Base-by-base conservation (phyloP, 495 filamentous ascomycete species). In the Penicillium ochrochloron region DNA sequence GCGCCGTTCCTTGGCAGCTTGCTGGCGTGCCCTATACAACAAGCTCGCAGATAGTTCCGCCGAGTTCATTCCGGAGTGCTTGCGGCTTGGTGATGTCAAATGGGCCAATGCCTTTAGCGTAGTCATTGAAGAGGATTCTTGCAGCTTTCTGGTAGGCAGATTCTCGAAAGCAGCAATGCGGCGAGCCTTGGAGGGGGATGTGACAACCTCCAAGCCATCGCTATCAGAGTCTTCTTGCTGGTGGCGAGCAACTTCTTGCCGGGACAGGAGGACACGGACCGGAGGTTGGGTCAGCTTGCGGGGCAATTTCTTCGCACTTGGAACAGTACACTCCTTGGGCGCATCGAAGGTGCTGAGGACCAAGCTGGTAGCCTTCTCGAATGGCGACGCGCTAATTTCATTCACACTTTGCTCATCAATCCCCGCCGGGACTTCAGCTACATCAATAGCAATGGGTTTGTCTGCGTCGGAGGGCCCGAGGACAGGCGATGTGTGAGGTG, bases 1-100 rank as follows among this genome's bases (percentile, higher is more conserved):
- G 50, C 88, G 86, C n/a, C 92, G 84, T 71, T 94, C 93, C 35
- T 85, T 75, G 25, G 84, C 84, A 44, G 94, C 96, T 76, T 99
- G 95, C 65, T 88, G 82, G 37, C 92, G 85, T 0, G 93, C 92
- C 60, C 88, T 85, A 62, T 84, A 84, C 6, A 88, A 76, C 17
- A 98, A 74, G 21, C 76, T 83, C 9, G 81, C 78, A n/a, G 92
- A 85, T 46, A 98, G 79, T 63, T 95, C 87, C 10, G 85, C 83
- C 1, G 83, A 72, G 7, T 85, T 91, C 82, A 97, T 89, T 8
- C 82, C 82, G 2, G 75, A 72, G 65, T 65, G 76, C 76, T 71
- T 83, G 76, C 73, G 86, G 83, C 61, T 82, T 69, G 73, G 90
- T 76, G 68, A 90, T n/a, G 80, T 86, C 41, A 96, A 71, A 66